phyloP scores from a whole-genome alignment of 2,329 filamentous ascomycete genomes.

The Xylaria sp. region DNA sequence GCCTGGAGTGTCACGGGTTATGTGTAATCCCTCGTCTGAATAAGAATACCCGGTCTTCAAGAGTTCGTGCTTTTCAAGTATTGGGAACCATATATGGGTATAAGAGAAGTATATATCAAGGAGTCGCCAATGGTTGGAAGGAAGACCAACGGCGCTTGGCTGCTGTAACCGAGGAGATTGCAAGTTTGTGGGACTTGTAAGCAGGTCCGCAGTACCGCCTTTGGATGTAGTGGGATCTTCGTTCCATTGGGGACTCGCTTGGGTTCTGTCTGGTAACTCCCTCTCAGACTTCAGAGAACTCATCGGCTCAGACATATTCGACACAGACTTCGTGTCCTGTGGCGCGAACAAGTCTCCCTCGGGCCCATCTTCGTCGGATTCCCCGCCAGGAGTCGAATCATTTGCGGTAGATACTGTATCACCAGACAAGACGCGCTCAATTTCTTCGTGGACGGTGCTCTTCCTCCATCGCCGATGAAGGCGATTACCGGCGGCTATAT shows the following conservation, averaged over 20 bases:
- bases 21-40: constrained; percentile 48
- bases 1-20: constrained; percentile 45
- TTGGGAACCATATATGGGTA: constrained; percentile 80
- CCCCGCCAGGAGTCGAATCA: constrained; percentile 44
- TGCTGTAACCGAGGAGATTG: background rate
- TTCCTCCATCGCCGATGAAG: constrained; percentile 71
- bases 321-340: constrained; percentile 21
- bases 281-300: constrained; percentile 12
- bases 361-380: constrained; percentile 46
- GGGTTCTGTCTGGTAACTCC: constrained; percentile 10
- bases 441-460: constrained; percentile 69
- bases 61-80: constrained; percentile 73
- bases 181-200: constrained; percentile 4
- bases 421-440: constrained; percentile 69
- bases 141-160: constrained; percentile 51
- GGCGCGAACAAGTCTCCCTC: constrained; percentile 38
- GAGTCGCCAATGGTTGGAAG: constrained; percentile 66
- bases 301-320: constrained; percentile 1
- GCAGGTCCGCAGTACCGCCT: background rate
- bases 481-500: constrained; percentile 60
- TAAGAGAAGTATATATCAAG: constrained; percentile 80
- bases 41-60: constrained; percentile 60
- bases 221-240: constrained; percentile 6
- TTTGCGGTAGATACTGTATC: constrained; percentile 49
- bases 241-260: constrained; percentile 3